Base-by-base conservation (phyloP, 768 basidiomycete species). In the Collybia mongolica region DNA sequence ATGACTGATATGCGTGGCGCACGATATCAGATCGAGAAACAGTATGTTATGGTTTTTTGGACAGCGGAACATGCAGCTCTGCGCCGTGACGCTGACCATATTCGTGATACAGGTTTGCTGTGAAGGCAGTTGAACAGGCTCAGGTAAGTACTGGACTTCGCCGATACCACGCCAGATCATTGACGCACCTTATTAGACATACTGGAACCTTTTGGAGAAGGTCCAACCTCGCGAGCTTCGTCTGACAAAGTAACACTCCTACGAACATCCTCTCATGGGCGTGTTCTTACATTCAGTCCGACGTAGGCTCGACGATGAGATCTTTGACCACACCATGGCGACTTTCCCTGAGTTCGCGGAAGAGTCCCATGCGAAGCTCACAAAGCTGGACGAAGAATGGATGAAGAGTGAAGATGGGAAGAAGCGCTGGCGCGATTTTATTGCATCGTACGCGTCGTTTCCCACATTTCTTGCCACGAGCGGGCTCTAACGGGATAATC, bases 81-180 rank as follows among this genome's bases (percentile, higher is more conserved):
- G 20, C 17, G 11, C 24, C 41, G 35, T 37, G 12, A 2, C 17
- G 29, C 35, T 48, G 14, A 29, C 15, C 4, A 44, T 14, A 17
- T 20, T 29, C 17, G 18, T 37, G 32, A 14, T 22, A 20, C 45
- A 89, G 87, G 62, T 93, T 94, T 65, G 92, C 92, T 20, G 96
- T 99, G 49, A 92, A 88, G 67, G 92, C 93, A 11, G 94, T 98
- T 45, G 95, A 99, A 65, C 93, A 98, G 57, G 92, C 95, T 39
- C 92, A 96, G 77, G 93, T 91, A 45, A 54, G 81, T 65, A n/a
- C 43, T 46, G 20, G 35, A 26, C 20, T 2, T 6, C 6, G 7
- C 24, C 37, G 39, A 41, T 40, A n/a, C 47, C 40, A 36, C 44
- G 32, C 24, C 24, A 22, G 29, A 42, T 49, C 18, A 42, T 45